Conservation (phyloP, 73 alveolate species). For the Tetrahymena thermophila region DNA sequence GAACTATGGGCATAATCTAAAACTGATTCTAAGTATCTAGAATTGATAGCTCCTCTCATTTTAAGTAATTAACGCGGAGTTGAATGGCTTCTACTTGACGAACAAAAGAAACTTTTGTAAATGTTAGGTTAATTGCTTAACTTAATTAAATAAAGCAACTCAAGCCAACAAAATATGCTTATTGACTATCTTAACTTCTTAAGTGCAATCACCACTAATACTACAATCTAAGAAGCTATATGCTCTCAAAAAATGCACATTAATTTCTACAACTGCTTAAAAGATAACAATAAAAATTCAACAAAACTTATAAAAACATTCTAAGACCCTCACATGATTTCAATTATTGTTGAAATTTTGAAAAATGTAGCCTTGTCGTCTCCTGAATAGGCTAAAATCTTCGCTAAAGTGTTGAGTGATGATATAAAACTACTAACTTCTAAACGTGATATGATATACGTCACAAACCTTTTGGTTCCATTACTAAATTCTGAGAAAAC, state of each 20-base stretch:
- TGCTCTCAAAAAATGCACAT: neutral
- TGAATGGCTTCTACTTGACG: neutral
- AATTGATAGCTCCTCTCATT: neutral
- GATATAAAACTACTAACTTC: slow-evolving; percentile 10
- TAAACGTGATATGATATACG: slow-evolving; percentile 31
- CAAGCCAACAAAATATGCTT: neutral
- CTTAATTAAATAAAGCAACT: neutral
- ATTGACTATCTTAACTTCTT: neutral
- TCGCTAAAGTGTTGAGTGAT: slow-evolving; percentile 9
- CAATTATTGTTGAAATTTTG: slow-evolving; percentile 11
- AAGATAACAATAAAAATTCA: neutral
- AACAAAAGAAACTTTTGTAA: neutral
- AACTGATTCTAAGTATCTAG: neutral
- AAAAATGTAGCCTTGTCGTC: neutral
- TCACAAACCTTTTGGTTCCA: slow-evolving; percentile 21
- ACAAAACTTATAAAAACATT: slow-evolving; percentile 1
- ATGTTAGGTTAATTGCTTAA: neutral
- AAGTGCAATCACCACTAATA: slow-evolving; percentile 4
- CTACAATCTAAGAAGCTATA: neutral
- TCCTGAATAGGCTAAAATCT: neutral
- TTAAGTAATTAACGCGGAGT: neutral
- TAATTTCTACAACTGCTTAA: slow-evolving; percentile 16
- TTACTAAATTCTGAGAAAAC: slow-evolving; percentile 26
- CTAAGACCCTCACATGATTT: slow-evolving; percentile 10
- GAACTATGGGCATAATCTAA: neutral